Base-by-base conservation (phyloP, 2,329 filamentous ascomycete species). In the Exophiala sp. region DNA sequence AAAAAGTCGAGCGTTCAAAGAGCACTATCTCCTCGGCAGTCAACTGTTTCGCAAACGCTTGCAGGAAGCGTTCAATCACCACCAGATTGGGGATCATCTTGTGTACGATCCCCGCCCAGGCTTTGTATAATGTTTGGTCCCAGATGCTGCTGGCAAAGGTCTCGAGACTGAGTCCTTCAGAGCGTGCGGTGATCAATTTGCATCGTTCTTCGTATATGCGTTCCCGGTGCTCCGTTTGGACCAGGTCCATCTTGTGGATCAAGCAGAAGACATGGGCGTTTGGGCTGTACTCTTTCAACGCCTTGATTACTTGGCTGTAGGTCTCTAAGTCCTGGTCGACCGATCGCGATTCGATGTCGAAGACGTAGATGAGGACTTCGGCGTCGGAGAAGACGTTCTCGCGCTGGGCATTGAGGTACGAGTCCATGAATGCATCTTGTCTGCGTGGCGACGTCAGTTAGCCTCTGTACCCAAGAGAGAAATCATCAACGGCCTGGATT, bases 201-300 rank as follows among this genome's bases (percentile, higher is more conserved):
- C 89, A 84, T 53, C 88, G 84, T 62, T 95, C 86, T 55, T 91
- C 83, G 68, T 95, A 96, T 57, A 95, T 81, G 51, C 81, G 74
- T 64, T 89, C 83, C 53, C 90, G 86, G 59, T 85, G 81, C 50
- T 85, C 80, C 32, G 83, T 80, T 59, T 90, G 86, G 42, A 97
- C 88, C 21, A 98, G 80, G 67, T 98, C 93, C 86, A 98, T 96
- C 72, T 98, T 98, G 82, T 98, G 93, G 59, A 98, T 86, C 38
- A 98, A 81, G 55, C 93, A 86, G 71, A 97, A 98, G 63, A 98
- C 84, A 66, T 87, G 86, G 56, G 91, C 88, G 27, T 71, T 71
- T 1, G 81, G 80, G 41, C 87, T 94, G 75, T 83, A 95, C 70
- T 97, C 90, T 48, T 84, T 79, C 32, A 98, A 77, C 0, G 93